These are phyloP conservation scores for Plantago elongata DNA, from an alignment of 257 asterid species.

Conservation along the genomic window DNA sequence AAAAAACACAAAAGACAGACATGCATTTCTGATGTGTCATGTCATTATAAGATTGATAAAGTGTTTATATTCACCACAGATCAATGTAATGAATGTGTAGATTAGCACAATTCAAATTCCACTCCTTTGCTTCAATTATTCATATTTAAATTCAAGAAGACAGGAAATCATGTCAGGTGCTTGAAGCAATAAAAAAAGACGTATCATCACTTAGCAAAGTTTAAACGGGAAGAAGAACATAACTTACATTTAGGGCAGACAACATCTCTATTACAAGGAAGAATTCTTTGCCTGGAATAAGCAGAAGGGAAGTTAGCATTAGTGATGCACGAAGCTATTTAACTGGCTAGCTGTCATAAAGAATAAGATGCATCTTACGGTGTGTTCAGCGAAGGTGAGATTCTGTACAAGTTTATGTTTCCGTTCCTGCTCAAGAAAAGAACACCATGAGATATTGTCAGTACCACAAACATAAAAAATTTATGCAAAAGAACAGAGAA, in stretches of 20 bases:
- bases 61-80: no score
- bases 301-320: slow-evolving; percentile 24
- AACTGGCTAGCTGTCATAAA: slow-evolving; percentile 10
- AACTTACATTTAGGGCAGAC: slow-evolving; percentile 48
- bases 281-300: slow-evolving; percentile 38
- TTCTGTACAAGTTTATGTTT: slow-evolving; percentile 63
- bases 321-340: slow-evolving; percentile 5
- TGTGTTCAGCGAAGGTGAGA: slow-evolving; percentile 47
- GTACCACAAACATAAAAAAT: slow-evolving; percentile 9
- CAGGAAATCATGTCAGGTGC: not conserved
- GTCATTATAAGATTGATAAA: no score
- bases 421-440: slow-evolving; percentile 41
- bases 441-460: slow-evolving; percentile 6
- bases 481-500: slow-evolving; percentile 11
- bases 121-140: not conserved
- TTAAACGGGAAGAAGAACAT: slow-evolving; percentile 1
- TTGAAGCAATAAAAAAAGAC: not conserved
- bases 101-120: no score
- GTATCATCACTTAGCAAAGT: not conserved
- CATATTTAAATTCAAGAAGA: not conserved
- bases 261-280: slow-evolving; percentile 38
- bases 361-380: slow-evolving; percentile 42
- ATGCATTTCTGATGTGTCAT: no score
- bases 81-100: no score
- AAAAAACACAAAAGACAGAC: no score